Evolutionary conservation across 2,329 filamentous ascomycete species (phyloP), one percentile per base, ranked within the genome.

Genomic region (Penicillium sp.): DNA sequence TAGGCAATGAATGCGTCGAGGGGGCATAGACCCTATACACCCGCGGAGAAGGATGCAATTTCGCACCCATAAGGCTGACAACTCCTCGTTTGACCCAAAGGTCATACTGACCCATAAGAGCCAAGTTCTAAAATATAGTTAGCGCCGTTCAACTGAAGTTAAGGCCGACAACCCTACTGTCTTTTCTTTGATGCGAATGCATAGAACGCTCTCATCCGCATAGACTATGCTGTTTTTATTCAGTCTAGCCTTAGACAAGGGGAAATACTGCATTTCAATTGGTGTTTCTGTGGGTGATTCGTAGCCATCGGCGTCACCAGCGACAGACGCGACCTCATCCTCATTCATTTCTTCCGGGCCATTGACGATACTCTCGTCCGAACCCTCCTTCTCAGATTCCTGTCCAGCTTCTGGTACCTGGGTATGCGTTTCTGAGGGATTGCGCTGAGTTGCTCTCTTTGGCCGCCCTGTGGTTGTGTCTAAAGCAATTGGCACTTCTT

Each of bases 41-140:
- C 13, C 64, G 63, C 8, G 75, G 65, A 2, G 77, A 77, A 13
- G 80, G 76, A 54, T 79, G 75, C 10, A 87, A 63, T 41, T 83
- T 82, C n/a, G 84, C 83, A 33, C 85, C 85, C 67, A 84, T 82
- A 48, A 87, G 67, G 48, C 79, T 82, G 33, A 86, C 71, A 26
- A 83, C 76, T 13, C 85, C 85, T 64, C 78, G 75, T 45, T 80
- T 77, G 5, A 87, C 80, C 71, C 79, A 79, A n/a, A 88, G 66
- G 56, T 84, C 78, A 64, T 84, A 87, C 44, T 80, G 78, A 13
- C 85, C 85, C n/a, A 79, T 49, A 6, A 80, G 50, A 8, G 73
- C 72, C 27, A 71, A 78, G 37, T 73, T 79, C 77, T 79, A 59
- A 22, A 35, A 29, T 16, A 21, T 14, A 10, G 45, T 72, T 47